Base-by-base conservation (phyloP, 441 rosid species). In the Adansonia gregorii region DNA sequence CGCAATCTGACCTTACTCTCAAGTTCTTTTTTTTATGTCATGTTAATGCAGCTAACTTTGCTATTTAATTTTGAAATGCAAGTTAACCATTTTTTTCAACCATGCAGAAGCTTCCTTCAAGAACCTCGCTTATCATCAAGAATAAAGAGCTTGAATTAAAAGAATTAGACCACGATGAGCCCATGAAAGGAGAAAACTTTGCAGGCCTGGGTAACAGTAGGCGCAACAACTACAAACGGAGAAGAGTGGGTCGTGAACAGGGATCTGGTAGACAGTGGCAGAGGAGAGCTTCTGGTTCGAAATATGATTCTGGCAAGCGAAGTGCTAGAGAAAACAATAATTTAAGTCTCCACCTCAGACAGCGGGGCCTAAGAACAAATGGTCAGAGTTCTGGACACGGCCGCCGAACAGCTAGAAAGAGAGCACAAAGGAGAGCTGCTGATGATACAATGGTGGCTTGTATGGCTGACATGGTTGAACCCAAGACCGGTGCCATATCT, bases 371-470 rank as follows among this genome's bases (percentile, higher is more conserved):
- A 61, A 81, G 76, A 75, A 64, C 84, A 51, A 81, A 82, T 75
- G 82, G 87, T 55, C 92, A 83, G 82, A 75, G 67, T 67, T 79
- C 88, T 77, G 88, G 90, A 72, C 82, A 94, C 61, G 95, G 98
- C 73, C 94, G 91, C 15, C 81, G 97, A 27, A 94, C 98, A 0
- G 89, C 87, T 80, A 85, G 97, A 76, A 95, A 84, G 89, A 90
- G 93, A 82, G 86, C 88, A 63, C 95, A 86, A 67, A 89, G 82
- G 83, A 87, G 68, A 79, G 67, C 52, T 41, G 78, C 76, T 46
- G 87, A 83, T 41, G 86, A 84, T 45, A 78, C 82, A 31, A 71
- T 80, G 56, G 79, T 76, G 45, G 75, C 79, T 24, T 81, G 81
- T 39, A 71, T 78, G 87, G 77, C 78, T 58, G 81, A 78, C 76